Percentiles rank a stretch among this genome's conserved stretches.
These are phyloP conservation scores for Ascochyta clinopodiicola DNA, from an alignment of 2,329 filamentous ascomycete genomes.

Conservation along the genomic window DNA sequence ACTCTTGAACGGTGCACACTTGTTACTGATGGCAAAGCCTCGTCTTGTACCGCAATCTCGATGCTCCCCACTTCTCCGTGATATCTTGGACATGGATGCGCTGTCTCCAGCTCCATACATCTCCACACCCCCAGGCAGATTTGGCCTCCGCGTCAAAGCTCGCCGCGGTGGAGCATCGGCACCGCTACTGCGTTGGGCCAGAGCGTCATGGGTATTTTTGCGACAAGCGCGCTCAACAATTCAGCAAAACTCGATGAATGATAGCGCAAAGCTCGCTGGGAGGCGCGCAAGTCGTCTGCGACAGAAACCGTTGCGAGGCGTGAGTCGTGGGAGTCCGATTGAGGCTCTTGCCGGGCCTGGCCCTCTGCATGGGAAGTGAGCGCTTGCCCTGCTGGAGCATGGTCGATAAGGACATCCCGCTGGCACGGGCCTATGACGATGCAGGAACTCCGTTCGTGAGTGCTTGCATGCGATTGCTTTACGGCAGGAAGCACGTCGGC, in stretches of 20 bases:
- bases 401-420: conserved; percentile 33
- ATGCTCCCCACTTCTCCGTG: conserved; percentile 1
- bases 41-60: not conserved
- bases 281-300: conserved; percentile 5
- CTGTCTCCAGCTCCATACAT: conserved; percentile 15
- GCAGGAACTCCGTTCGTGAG: conserved; percentile 33
- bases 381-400: conserved; percentile 16
- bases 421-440: conserved; percentile 40
- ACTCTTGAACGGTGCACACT: not conserved
- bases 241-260: conserved; percentile 17
- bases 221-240: conserved; percentile 38
- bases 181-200: conserved; percentile 24
- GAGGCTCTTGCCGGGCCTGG: conserved; percentile 17
- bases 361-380: conserved; percentile 3
- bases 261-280: conserved; percentile 11
- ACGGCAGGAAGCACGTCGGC: conserved; percentile 25
- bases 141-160: conserved; percentile 14
- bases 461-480: conserved; percentile 40
- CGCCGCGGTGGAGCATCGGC: conserved; percentile 13
- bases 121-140: conserved; percentile 15
- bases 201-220: conserved; percentile 24
- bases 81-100: conserved; percentile 12
- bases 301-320: conserved; percentile 17
- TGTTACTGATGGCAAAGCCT: not conserved
- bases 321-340: conserved; percentile 4